Base-by-base conservation (phyloP, 441 rosid species). In the Hura crepitans region DNA sequence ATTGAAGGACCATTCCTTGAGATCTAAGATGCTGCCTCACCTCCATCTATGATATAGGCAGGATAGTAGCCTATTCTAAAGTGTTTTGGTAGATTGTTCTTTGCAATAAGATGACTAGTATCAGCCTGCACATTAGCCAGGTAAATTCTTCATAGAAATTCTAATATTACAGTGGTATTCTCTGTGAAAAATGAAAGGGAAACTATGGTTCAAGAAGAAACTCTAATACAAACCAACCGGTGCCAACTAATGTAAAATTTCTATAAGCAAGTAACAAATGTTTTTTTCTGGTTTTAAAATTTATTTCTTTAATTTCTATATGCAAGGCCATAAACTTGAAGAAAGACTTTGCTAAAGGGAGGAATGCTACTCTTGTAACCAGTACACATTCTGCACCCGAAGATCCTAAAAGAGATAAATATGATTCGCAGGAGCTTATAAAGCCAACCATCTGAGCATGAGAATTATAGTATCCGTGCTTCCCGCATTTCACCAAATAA, bases 61-160 rank as follows among this genome's bases (percentile, higher is more conserved):
- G 60, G 53, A 47, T n/a, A 51, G 53, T n/a, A 60, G 47, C n/a
- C 43, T 8, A 10, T 22, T 15, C 22, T 43, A 27, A 23, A 58
- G 66, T 47, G 33, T 31, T 10, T 7, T 33, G n/a, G 5, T 39
- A 18, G 39, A 1, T 27, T 42, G 3, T 59, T n/a, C 37, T n/a
- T 18, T 53, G 39, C 22, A 6, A 39, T 23, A 18, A 57, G 64
- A 14, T 30, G 33, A 62, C 20, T 47, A 43, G 22, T 71, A 51
- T 56, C 47, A 45, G 50, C 23, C 13, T 30, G 35, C 55, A 42
- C 17, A 5, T 58, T 27, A 28, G 14, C 62, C 12, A 28, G 68
- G 54, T 27, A 71, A 28, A n/a, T 43, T 30, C 65, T 69, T 66
- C 47, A 20, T 37, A 46, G 47, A 66, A 11, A 5, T 15, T 14